Conservation (phyloP, 1,284 basidiomycete species). For the Ceratobasidium sp. region DNA sequence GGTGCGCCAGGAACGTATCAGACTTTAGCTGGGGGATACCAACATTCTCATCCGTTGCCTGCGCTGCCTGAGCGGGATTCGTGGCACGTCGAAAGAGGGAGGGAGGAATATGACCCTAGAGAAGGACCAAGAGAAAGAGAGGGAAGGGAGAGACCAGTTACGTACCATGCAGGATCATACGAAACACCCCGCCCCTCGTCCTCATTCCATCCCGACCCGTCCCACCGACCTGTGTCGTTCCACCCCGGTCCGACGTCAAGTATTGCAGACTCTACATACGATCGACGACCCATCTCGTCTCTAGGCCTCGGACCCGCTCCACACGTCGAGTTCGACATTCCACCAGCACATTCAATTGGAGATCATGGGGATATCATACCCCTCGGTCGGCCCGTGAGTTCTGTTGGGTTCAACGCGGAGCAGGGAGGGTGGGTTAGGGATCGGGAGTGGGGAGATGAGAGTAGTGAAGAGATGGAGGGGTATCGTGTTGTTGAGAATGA, state of each 20-base stretch:
- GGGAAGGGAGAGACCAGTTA: neutral
- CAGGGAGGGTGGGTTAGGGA: constrained; percentile 55
- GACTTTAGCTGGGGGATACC: constrained; percentile 12
- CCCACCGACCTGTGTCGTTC: constrained; percentile 7
- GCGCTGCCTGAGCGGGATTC: constrained; percentile 36
- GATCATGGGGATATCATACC: constrained; percentile 38
- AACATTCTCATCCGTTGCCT: constrained; percentile 50
- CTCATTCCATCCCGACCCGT: neutral
- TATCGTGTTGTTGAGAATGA: constrained; percentile 32
- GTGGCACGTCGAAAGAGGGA: constrained; percentile 10
- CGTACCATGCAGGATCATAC: constrained; percentile 7
- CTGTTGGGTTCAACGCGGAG: constrained; percentile 54
- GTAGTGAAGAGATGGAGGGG: constrained; percentile 54
- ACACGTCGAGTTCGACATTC: constrained; percentile 55
- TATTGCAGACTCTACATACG: too few relatives aligned
- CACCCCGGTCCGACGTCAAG: neutral
- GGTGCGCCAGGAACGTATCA: constrained; percentile 23
- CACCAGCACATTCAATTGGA: constrained; percentile 61
- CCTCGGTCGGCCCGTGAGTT: constrained; percentile 39
- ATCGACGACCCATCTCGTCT: neutral
- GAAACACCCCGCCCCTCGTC: constrained; percentile 1
- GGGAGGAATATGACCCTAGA: neutral
- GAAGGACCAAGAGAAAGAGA: too few relatives aligned
- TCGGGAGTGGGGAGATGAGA: constrained; percentile 48
- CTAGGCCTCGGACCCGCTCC: constrained; percentile 11